Percentiles rank a stretch among this genome's conserved stretches.
Conservation (phyloP, 371 early-diverging fungal genomes). For the Rhizopus arrhizus region DNA sequence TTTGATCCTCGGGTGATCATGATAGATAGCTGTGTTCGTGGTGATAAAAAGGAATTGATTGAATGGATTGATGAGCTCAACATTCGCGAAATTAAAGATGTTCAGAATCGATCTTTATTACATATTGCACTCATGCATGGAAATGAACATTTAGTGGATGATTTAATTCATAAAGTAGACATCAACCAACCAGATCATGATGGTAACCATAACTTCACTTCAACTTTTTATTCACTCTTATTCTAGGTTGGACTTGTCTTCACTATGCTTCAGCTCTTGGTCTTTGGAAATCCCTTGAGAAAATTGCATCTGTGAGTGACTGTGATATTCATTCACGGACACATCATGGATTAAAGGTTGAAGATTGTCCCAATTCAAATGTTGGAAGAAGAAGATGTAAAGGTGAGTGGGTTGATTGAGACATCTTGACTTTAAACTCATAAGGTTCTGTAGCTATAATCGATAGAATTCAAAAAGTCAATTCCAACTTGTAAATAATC, state of each 20-base stretch:
- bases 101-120: slow-evolving; percentile 26
- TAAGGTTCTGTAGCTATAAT: slow-evolving; percentile 2
- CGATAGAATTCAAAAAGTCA: neutral
- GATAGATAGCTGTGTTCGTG: slow-evolving; percentile 47
- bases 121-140: slow-evolving; percentile 47
- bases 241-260: slow-evolving; percentile 50
- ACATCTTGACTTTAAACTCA: neutral
- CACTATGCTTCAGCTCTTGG: slow-evolving; percentile 52
- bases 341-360: slow-evolving; percentile 31
- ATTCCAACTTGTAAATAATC: too few relatives aligned
- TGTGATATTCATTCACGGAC: slow-evolving; percentile 38
- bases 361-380: slow-evolving; percentile 46
- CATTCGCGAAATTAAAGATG: slow-evolving; percentile 16
- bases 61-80: slow-evolving; percentile 7
- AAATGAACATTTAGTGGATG: slow-evolving; percentile 35
- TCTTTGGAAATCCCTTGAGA: slow-evolving; percentile 42
- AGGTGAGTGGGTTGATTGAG: slow-evolving; percentile 21
- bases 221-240: neutral
- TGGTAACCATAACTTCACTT: slow-evolving; percentile 24
- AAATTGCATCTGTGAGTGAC: slow-evolving; percentile 28
- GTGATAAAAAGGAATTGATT: slow-evolving; percentile 34
- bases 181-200: slow-evolving; percentile 43
- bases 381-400: slow-evolving; percentile 36
- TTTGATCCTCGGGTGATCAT: slow-evolving; percentile 41
- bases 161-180: slow-evolving; percentile 32